Conservation (phyloP, 306 rosid genomes). For the Begonia loranthoides region DNA sequence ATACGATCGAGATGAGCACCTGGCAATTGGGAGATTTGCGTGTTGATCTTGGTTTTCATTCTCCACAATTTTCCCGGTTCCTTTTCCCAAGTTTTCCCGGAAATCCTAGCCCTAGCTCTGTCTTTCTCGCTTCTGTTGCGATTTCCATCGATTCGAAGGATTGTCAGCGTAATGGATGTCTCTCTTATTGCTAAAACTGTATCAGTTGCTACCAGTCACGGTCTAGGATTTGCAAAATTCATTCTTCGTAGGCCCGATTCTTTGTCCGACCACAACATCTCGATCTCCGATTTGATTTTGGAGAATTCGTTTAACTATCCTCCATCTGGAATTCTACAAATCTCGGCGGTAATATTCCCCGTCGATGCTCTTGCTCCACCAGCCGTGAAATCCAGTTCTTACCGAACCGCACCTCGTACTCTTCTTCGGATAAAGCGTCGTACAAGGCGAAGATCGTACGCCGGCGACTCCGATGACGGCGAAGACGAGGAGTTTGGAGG, state of each 20-base stretch:
- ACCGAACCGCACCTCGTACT: constrained; percentile 33
- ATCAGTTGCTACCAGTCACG: constrained; percentile 26
- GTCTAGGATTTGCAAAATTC: constrained; percentile 36
- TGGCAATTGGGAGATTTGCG: too few relatives aligned
- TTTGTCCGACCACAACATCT: constrained; percentile 10
- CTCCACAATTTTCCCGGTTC: too few relatives aligned
- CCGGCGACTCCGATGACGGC: constrained; percentile 29
- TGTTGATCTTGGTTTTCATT: too few relatives aligned
- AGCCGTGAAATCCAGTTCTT: constrained; percentile 30
- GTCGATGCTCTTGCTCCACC: constrained; percentile 71
- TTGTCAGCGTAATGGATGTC: constrained; percentile 24
- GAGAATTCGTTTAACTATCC: constrained; percentile 18
- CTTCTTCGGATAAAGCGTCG: constrained; percentile 51
- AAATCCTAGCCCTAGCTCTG: neutral
- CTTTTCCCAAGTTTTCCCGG: too few relatives aligned
- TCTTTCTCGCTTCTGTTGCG: neutral
- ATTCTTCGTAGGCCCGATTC: constrained; percentile 23
- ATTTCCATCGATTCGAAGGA: neutral
- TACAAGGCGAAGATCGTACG: constrained; percentile 31
- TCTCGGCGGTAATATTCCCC: constrained; percentile 50
- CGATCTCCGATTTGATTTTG: constrained; percentile 9
- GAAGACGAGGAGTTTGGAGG: constrained; percentile 35
- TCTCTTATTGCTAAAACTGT: constrained; percentile 35
- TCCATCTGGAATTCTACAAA: constrained; percentile 20
- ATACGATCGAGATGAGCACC: too few relatives aligned